These are phyloP conservation scores for Psilocybe subaeruginosa DNA, from an alignment of 768 basidiomycete species.

Conservation along the genomic window DNA sequence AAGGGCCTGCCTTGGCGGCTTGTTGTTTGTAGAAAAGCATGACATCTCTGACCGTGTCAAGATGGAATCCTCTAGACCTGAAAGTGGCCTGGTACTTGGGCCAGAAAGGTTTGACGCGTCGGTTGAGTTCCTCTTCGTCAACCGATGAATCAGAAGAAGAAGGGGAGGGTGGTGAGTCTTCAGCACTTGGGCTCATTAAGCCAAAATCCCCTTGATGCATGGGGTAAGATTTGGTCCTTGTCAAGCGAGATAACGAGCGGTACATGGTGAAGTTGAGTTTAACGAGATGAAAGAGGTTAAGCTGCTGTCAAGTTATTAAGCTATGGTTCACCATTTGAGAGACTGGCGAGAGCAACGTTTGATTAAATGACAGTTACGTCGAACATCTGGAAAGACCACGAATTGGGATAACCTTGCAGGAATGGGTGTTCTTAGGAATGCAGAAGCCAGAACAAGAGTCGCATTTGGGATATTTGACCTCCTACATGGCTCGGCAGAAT, in stretches of 20 bases:
- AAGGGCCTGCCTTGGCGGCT: constrained; percentile 11
- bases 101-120: constrained; percentile 67
- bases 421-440: constrained; percentile 31
- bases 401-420: constrained; percentile 25
- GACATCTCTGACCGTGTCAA: constrained; percentile 73
- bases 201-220: constrained; percentile 6
- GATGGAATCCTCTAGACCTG: constrained; percentile 54
- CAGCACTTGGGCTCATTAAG: constrained; percentile 4
- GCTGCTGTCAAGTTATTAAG: neutral
- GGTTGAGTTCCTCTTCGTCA: constrained; percentile 63
- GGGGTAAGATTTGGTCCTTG: constrained; percentile 12
- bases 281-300: neutral
- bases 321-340: constrained; percentile 16
- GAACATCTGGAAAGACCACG: constrained; percentile 19
- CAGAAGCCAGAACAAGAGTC: constrained; percentile 30
- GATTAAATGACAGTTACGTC: constrained; percentile 20
- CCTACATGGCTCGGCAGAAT: constrained; percentile 35
- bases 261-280: neutral
- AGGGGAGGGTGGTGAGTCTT: constrained; percentile 37
- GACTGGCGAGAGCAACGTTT: constrained; percentile 4
- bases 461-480: constrained; percentile 33
- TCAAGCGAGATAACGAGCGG: constrained; percentile 2
- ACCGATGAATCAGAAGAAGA: constrained; percentile 53
- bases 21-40: constrained; percentile 52
- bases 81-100: constrained; percentile 51